Evolutionary conservation across 2,329 filamentous ascomycete species (phyloP), one percentile per base, ranked within the genome.

Genomic region (Fusarium sp.): DNA sequence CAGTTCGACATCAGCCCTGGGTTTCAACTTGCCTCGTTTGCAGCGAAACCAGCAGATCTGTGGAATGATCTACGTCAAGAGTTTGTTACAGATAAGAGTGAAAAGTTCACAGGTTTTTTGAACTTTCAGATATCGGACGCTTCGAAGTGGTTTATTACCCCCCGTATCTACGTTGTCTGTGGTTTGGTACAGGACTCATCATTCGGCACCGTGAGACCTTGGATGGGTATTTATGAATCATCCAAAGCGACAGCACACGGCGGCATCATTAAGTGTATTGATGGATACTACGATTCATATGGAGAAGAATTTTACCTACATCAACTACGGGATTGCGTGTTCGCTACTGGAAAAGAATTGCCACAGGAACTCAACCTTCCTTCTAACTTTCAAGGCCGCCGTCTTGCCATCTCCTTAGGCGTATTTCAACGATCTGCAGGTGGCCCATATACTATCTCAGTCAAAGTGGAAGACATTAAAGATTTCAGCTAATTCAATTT

Each of bases 231-330:
- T 4, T 38, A 53, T 8, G 49, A 20, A 9, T 44, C 56, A 3
- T 15, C 8, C 2, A n/a, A 17, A 5, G 35, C 8, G 3, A 1
- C 3, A 10, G 7, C 8, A 15, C 8, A 9, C 5, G 7, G 3
- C 4, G 4, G 17, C 6, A 20, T 64, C 2, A 17, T 30, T 8
- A 3, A 11, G 0, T 48, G 35, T 2, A 7, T 64, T 1, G 18
- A 64, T 37, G 30, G 33, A 3, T 64, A 64, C 11, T 64, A 64
- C 20, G 5, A 14, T 8, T 64, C 59, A 1, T 42, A 20, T 9
- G 61, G 61, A 1, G 61, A 64, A 9, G 61, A 64, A 6, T 23
- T 32, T 8, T 64, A 32, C n/a, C 11, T 64, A 2, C 45, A 60
- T 32, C 8, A 45, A 3, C 32, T 63, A 4, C n/a, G n/a, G 1